These are phyloP conservation scores for Colletotrichum kahawae DNA, from an alignment of 2,329 filamentous ascomycete species.

Conservation along the genomic window DNA sequence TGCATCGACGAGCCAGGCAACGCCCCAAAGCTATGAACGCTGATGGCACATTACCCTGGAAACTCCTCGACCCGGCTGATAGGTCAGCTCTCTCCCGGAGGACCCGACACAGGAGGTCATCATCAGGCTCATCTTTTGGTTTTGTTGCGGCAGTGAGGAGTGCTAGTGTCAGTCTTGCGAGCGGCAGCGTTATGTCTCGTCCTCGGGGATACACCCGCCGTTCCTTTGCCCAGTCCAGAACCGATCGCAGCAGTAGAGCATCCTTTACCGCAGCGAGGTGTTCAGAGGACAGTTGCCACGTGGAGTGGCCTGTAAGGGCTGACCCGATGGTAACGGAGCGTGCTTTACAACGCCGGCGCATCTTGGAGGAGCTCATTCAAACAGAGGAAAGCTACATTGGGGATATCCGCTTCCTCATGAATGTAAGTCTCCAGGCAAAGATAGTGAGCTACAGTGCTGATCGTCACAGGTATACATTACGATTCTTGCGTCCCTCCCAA, in stretches of 20 bases:
- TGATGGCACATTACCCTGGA: constrained; percentile 38
- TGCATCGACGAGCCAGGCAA: constrained; percentile 63
- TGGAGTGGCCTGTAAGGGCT: constrained; percentile 56
- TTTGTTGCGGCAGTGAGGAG: constrained; percentile 85
- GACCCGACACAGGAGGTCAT: constrained; percentile 60
- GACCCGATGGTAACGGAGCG: constrained; percentile 76
- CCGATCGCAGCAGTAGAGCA: constrained; percentile 66
- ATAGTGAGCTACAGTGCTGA: neutral
- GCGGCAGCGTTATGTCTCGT: constrained; percentile 69
- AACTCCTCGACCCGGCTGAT: constrained; percentile 30
- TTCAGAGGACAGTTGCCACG: constrained; percentile 68
- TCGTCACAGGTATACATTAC: constrained; percentile 71
- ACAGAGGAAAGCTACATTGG: constrained; percentile 91
- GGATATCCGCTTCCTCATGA: constrained; percentile 84
- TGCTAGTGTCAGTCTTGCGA: constrained; percentile 78
- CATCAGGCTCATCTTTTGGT: constrained; percentile 76
- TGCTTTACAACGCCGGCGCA: constrained; percentile 75
- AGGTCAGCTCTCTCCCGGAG: constrained; percentile 25
- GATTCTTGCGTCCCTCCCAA: constrained; percentile 73
- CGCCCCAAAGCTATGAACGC: constrained; percentile 33
- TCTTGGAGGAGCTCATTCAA: constrained; percentile 83
- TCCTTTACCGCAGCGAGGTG: constrained; percentile 64
- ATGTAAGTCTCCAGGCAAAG: constrained; percentile 58
- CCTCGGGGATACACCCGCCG: constrained; percentile 58
- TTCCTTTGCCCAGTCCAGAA: constrained; percentile 60